Conservation (phyloP, 805 yeast genomes). For the Ogataea saltuana region DNA sequence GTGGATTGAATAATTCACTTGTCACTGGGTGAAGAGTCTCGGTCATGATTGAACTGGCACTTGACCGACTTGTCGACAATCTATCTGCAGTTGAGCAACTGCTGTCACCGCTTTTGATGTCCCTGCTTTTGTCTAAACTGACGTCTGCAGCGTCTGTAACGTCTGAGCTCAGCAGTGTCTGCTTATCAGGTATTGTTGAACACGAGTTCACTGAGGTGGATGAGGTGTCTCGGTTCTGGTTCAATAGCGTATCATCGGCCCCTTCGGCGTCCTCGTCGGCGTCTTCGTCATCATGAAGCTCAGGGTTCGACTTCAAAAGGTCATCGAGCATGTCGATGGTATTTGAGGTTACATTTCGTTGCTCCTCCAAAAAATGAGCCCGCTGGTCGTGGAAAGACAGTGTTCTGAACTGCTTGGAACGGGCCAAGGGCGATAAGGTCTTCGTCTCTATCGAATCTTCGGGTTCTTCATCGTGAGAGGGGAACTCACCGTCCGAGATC, state of each 20-base stretch:
- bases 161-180: too few species aligned
- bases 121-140: conserved; percentile 3
- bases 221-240: conserved; percentile 14
- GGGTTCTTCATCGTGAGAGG: not conserved
- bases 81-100: conserved; percentile 1
- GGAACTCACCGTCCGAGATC: conserved; percentile 17
- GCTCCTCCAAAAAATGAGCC: conserved; percentile 21
- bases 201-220: conserved; percentile 26
- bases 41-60: conserved; percentile 4
- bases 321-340: conserved; percentile 39
- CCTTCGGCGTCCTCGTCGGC: conserved; percentile 20
- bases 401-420: conserved; percentile 15
- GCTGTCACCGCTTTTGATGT: conserved; percentile 1
- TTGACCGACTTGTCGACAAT: conserved; percentile 4
- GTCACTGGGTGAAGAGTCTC: conserved; percentile 44
- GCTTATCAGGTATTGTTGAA: conserved; percentile 16
- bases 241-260: conserved; percentile 11
- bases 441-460: not conserved
- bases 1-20: conserved; percentile 56
- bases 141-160: too few species aligned
- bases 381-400: conserved; percentile 26
- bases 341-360: conserved; percentile 17
- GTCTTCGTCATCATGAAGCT: conserved; percentile 4
- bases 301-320: conserved; percentile 14
- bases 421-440: conserved; percentile 13